phyloP scores from a whole-genome alignment of 2,329 filamentous ascomycete genomes.

The Pyrenochaeta sp. region DNA sequence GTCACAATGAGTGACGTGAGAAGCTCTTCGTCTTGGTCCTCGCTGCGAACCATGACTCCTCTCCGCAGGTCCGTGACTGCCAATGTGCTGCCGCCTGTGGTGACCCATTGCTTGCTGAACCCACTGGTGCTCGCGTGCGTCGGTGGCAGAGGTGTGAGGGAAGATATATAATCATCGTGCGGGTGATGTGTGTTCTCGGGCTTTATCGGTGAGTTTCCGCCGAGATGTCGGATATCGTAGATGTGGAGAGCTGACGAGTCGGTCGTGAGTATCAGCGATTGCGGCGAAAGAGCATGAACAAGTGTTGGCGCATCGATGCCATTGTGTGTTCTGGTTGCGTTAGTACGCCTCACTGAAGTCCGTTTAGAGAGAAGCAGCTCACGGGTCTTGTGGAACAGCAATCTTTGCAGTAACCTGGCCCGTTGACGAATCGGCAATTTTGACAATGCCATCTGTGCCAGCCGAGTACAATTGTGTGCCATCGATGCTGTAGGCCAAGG shows the following conservation, averaged over 20 bases:
- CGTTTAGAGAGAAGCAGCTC: constrained; percentile 12
- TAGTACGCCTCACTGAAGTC: background rate
- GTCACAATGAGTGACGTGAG: constrained; percentile 82
- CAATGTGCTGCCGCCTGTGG: constrained; percentile 88
- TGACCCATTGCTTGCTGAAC: constrained; percentile 93
- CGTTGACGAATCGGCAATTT: constrained; percentile 65
- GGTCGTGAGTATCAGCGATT: constrained; percentile 86
- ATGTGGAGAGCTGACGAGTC: constrained; percentile 91
- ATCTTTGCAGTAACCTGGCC: constrained; percentile 83
- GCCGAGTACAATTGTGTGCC: constrained; percentile 71
- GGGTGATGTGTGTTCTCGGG: constrained; percentile 82
- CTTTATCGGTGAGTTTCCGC: constrained; percentile 60
- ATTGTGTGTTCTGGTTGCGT: constrained; percentile 49
- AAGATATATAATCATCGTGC: constrained; percentile 92
- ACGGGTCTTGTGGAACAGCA: constrained; percentile 68
- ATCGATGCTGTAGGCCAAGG: constrained; percentile 79
- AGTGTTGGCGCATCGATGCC: constrained; percentile 78
- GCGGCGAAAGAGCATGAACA: constrained; percentile 83
- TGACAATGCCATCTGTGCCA: constrained; percentile 70
- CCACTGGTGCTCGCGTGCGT: constrained; percentile 84
- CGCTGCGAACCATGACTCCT: constrained; percentile 86
- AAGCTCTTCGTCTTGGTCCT: constrained; percentile 94
- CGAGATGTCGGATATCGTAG: constrained; percentile 76
- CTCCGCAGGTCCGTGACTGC: constrained; percentile 88
- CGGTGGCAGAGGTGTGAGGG: constrained; percentile 82